Evolutionary conservation across 1,284 basidiomycete species (phyloP).

Genomic region (Cryptococcus neoformans): DNA sequence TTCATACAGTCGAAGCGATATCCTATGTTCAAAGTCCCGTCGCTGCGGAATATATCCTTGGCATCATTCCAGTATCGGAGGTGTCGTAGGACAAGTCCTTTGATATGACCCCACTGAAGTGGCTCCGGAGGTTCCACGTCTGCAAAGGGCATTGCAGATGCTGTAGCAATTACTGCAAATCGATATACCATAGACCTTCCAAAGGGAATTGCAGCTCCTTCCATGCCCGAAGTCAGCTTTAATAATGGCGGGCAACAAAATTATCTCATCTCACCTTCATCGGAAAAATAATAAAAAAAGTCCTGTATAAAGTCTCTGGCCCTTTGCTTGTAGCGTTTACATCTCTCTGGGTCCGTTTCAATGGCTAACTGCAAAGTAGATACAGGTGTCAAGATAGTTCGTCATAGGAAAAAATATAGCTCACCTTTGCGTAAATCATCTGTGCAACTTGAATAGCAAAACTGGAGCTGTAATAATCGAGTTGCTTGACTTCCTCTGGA

Average conservation of each 20-base stretch:
- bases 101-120: constrained; percentile 65
- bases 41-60: constrained; percentile 54
- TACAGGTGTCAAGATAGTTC: background rate
- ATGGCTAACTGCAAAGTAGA: constrained; percentile 51
- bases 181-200: constrained; percentile 73
- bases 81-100: constrained; percentile 69
- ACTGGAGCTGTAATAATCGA: constrained; percentile 74
- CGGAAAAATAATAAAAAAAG: constrained; percentile 73
- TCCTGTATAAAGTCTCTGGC: constrained; percentile 64
- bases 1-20: constrained; percentile 70
- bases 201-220: constrained; percentile 70
- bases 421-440: constrained; percentile 62
- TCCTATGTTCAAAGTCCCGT: constrained; percentile 70
- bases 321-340: constrained; percentile 62
- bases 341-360: constrained; percentile 61
- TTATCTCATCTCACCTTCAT: constrained; percentile 55
- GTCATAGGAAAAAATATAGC: background rate
- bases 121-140: constrained; percentile 65
- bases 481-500: constrained; percentile 69
- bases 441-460: constrained; percentile 76
- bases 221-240: background rate
- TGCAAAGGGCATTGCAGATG: constrained; percentile 68
- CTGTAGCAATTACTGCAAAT: constrained; percentile 73
- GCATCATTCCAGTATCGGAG: constrained; percentile 67
- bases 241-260: background rate